phyloP scores from a whole-genome alignment of 163 green algal species.

The Volvox carteri region DNA sequence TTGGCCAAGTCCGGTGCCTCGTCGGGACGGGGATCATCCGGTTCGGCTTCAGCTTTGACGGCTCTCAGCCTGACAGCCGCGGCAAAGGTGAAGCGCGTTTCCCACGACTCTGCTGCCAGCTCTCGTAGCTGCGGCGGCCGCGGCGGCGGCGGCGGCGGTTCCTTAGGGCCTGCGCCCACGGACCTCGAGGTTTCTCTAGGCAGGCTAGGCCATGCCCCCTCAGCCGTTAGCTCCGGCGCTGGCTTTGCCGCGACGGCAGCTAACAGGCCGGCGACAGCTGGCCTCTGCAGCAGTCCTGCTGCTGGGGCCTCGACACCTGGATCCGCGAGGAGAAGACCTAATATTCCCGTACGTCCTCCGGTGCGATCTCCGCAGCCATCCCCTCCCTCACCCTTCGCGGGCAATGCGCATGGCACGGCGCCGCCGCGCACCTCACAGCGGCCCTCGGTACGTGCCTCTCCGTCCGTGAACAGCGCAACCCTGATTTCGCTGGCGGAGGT shows the following conservation, averaged over 20 bases:
- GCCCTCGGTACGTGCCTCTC: not conserved
- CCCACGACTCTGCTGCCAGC: not conserved
- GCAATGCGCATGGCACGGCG: not conserved
- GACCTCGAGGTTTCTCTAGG: too few species aligned
- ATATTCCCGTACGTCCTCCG: not conserved
- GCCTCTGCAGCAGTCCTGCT: not conserved
- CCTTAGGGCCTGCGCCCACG: too few species aligned
- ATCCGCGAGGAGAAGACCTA: not conserved
- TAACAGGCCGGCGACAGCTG: too few species aligned
- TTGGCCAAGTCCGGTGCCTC: too few species aligned
- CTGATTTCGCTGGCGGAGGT: slow-evolving; percentile 1
- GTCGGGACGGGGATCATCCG: too few species aligned
- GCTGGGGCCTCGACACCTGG: not conserved
- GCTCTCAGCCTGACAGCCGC: too few species aligned
- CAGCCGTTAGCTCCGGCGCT: too few species aligned
- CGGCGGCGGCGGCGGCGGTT: too few species aligned
- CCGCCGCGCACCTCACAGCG: not conserved
- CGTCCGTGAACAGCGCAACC: not conserved
- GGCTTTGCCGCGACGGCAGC: too few species aligned
- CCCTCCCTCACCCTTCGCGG: not conserved
- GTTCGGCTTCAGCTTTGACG: too few species aligned
- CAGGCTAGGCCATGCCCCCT: too few species aligned
- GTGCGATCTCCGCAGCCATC: not conserved
- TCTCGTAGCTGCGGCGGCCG: too few species aligned
- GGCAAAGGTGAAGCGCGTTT: not conserved